Evolutionary conservation across 257 asterid genomes (phyloP), one percentile per base, ranked within the genome.

Genomic region (Schizonepeta tenuifolia): DNA sequence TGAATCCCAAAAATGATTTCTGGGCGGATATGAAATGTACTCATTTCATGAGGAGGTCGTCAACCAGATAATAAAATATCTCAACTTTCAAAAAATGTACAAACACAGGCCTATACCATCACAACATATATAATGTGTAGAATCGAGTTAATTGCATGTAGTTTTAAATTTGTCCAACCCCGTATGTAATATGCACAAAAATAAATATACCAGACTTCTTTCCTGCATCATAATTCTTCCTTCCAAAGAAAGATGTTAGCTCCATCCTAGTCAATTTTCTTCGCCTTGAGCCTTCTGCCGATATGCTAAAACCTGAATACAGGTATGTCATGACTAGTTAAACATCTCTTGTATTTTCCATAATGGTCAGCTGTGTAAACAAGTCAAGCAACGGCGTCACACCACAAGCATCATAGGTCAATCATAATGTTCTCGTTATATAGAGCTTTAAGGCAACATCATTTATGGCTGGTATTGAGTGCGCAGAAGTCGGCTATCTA

Each of bases 301-400:
- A 75, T 88, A 92, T 73, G 93, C 92, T 72, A 92, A 74, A 78
- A 88, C 89, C 97, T 92, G 83, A 72, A 77, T 12, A 62, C 38
- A 69, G 67, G 56, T 62, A 54, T 63, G 44, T 31, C 58, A 69
- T 11, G 24, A 40, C 46, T 13, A 9, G 70, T 60, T 28, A 61
- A 47, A 46, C 22, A 46, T 64, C 60, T 38, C 5, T 11, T 9
- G 14, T 14, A 24, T 58, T 8, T 26, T 70, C 26, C 77, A 28
- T 4, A 28, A 28, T 61, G 51, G 51, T 14, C 31, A 44, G 36
- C 64, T 9, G 61, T 12, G 41, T 26, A 20, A n/a, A 15, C 38
- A 59, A n/a, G 55, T 11, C 9, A 22, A 56, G 18, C 26, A 18
- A 51, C 10, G 18, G 8, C 1, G 18, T 2, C 31, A 31, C 20